Base-by-base conservation (phyloP, 371 early-diverging fungal genomes). In the Pancytospora epiphaga region DNA sequence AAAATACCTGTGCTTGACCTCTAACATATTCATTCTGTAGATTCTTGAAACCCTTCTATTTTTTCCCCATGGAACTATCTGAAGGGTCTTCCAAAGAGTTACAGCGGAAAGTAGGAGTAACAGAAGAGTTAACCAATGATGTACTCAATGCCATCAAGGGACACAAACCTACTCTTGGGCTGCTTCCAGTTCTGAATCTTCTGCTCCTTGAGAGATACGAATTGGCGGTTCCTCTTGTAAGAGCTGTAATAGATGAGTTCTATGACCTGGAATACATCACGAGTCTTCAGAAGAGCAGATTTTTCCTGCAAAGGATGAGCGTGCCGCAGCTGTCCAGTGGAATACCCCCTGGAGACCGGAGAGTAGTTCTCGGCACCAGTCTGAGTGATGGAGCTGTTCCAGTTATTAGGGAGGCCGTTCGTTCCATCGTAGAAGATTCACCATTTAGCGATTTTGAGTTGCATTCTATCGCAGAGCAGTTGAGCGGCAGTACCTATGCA, bases 241-340 rank as follows among this genome's bases (percentile, higher is more conserved):
- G 33, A 12, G 19, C 30, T 3, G 30, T 66, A 12, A 12, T 66
- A 29, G 60, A 62, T 29, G 30, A 38, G 6, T 9, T 22, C 3
- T 33, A 52, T 12, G 66, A 66, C 29, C 18, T 57, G 43, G 58
- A 66, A 3, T 66, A 52, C 30, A 12, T 66, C 9, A 6, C 9
- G n/a, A 6, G 9, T 29, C 66, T 66, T 3, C 66, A 66, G 43
- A 66, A 34, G 3, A 62, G 63, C 60, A 51, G 30, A 15, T 66
- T 18, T 30, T 66, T 60, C 52, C 62, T 60, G 60, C 66, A 66
- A 3, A 51, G 66, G 33, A 27, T 32, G 58, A 19, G 47, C 12
- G 66, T 66, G 3, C 66, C 66, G 3, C 4, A 4, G 18, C n/a
- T 66, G 3, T 9, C 43, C 6, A 15, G 60, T 9, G 43, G 43